A percentile compares a stretch with the other conserved stretches of the same genome.
Evolutionary conservation across 2,329 filamentous ascomycete genomes (phyloP).

Genomic region (Arthrobotrys sphaeroides): DNA sequence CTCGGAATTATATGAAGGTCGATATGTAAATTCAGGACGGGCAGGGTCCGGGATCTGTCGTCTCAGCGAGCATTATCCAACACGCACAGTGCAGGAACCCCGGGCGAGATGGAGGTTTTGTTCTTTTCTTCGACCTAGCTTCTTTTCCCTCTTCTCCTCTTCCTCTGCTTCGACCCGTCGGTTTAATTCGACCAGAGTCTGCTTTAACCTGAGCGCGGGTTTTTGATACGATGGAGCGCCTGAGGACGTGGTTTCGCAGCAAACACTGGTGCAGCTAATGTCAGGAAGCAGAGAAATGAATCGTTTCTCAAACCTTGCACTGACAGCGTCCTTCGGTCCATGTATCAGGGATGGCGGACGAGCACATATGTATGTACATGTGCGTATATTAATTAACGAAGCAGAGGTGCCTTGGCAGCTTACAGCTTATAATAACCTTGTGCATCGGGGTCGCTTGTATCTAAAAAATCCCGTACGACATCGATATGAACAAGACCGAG

Average conservation of each 20-base stretch:
- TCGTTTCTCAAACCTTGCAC: conserved; percentile 48
- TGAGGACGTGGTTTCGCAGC: conserved; percentile 3
- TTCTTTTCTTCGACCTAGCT: conserved; percentile 28
- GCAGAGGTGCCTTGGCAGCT: conserved; percentile 4
- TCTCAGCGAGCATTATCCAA: conserved; percentile 45
- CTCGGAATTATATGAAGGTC: conserved; percentile 54
- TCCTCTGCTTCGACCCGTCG: conserved; percentile 12
- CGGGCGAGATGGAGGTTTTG: background rate
- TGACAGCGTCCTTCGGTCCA: background rate
- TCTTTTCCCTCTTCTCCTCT: conserved; percentile 10
- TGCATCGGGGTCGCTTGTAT: conserved; percentile 7
- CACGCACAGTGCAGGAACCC: conserved; percentile 34
- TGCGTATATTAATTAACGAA: background rate
- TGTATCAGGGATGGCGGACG: background rate
- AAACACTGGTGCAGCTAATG: conserved; percentile 25
- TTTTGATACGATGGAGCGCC: background rate
- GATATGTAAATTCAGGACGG: conserved; percentile 47
- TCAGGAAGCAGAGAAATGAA: conserved; percentile 36
- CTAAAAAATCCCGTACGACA: background rate
- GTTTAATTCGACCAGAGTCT: conserved; percentile 8
- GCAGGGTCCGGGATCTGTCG: conserved; percentile 47
- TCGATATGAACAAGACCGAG: background rate
- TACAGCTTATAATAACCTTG: conserved; percentile 14
- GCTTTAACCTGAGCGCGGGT: conserved; percentile 5
- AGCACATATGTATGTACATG: background rate